Base-by-base conservation (phyloP, 1,139 yeast species). In the Pichia sp. region DNA sequence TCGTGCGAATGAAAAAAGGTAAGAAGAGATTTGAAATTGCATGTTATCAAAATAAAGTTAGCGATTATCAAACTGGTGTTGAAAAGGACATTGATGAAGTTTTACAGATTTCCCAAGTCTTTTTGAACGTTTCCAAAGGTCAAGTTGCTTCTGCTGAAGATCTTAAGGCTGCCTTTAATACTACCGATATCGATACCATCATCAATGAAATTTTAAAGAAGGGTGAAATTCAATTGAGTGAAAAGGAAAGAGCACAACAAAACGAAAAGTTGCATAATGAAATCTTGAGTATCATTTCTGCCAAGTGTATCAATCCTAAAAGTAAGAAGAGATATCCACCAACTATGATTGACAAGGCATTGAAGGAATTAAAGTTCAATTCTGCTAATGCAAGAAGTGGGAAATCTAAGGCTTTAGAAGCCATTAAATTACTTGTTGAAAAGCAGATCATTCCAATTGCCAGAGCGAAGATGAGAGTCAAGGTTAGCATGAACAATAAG, bases 1-100 rank as follows among this genome's bases (percentile, higher is more conserved):
- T 93, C 52, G 97, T 93, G 44, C 77, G 94, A 45, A 83, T 93
- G 81, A 87, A 85, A 61, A 89, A 87, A 63, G 96, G 93, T 30
- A 88, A 88, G 63, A 87, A 88, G 67, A 72, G 97, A 54, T 93
- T 90, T 61, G 99, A 93, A 67, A 79, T 94, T 41, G 99, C 98
- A 0, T 93, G 99, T 63, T 93, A 93, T 66, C 97, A 89, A 62
- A 93, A 93, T 62, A 93, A 94, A 63, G 97, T 93, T 12, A 98
- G 91, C 63, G 99, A 93, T 67, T 93, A 93, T 83, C 75, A 97
- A 58, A 78, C 79, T 63, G 90, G 85, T 64, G 84, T 83, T 69
- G 99, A 94, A 63, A 93, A 88, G 58, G 97, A 93, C 63, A 66
- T 94, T 12, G 99, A 93, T 68, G 99, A 93, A 63, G 99, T 93